Conservation (phyloP, 2,329 filamentous ascomycete genomes). For the Neoscytalidium dimidiatum region DNA sequence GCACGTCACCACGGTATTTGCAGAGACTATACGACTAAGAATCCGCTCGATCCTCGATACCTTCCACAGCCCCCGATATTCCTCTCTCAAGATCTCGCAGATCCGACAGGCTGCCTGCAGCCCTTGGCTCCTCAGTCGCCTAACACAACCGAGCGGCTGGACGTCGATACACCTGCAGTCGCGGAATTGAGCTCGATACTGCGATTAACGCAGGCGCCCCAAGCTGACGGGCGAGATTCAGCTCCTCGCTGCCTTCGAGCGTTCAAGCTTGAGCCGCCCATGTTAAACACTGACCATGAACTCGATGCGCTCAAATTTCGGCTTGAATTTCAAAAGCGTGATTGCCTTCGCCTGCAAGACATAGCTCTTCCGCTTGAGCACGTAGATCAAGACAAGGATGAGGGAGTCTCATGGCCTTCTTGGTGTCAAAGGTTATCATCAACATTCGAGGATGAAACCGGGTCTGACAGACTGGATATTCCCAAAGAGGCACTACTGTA, state of each 20-base stretch:
- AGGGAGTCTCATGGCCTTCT: constrained; percentile 44
- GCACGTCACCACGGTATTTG: constrained; percentile 49
- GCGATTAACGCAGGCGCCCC: constrained; percentile 12
- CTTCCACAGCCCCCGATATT: constrained; percentile 21
- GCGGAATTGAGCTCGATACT: constrained; percentile 30
- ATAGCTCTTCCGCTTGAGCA: constrained; percentile 38
- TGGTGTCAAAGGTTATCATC: constrained; percentile 34
- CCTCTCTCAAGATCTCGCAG: constrained; percentile 25
- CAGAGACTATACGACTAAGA: constrained; percentile 35
- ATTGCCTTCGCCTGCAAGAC: constrained; percentile 30
- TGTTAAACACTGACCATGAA: constrained; percentile 49
- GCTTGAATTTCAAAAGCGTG: constrained; percentile 34
- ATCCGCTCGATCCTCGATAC: constrained; percentile 23
- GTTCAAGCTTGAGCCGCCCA: constrained; percentile 49
- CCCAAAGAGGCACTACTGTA: constrained; percentile 36
- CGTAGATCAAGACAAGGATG: constrained; percentile 43
- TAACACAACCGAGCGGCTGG: constrained; percentile 27
- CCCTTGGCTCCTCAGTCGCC: neutral
- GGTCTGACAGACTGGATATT: constrained; percentile 42
- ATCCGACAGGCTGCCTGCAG: constrained; percentile 19
- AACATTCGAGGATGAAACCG: constrained; percentile 27
- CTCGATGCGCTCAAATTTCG: constrained; percentile 46
- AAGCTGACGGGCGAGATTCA: neutral
- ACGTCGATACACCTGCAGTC: constrained; percentile 32
- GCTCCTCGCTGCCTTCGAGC: constrained; percentile 22